Base-by-base conservation (phyloP, 2,329 filamentous ascomycete species). In the Colletotrichum australisinense region DNA sequence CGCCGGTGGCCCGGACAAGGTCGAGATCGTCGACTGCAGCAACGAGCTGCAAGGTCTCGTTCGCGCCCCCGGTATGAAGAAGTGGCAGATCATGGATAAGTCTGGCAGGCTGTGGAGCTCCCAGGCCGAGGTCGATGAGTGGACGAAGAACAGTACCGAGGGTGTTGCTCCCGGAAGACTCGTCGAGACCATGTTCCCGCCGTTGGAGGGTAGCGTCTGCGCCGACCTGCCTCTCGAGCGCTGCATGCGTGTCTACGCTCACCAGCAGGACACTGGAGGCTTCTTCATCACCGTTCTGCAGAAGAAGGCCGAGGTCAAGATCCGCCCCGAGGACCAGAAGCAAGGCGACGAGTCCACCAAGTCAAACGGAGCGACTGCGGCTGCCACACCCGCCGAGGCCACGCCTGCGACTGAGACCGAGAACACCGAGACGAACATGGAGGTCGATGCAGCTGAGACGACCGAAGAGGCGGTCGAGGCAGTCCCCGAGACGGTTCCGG, bases 261-360 rank as follows among this genome's bases (percentile, higher is more conserved):
- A 99, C 82, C 89, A 95, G 80, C 97, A 99, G 83, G 95, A 99
- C 78, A 99, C 97, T 3, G 97, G 97, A 69, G 96, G 93, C 26
- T 99, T 99, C 88, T 99, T 99, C 86, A 98, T 99, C 80, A 93
- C 95, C 0, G 95, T 98, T 0, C 85, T 99, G 22, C 94, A 98
- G 86, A 99, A 99, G 88, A 92, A 93, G 81, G 89, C 91, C 30
- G 97, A 98, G 76, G 95, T 97, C 81, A 93, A 90, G 81, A 93
- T 75, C 53, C 64, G 65, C 49, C 66, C 73, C 92, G 9, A 93
- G 90, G 82, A 92, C 92, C 26, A 72, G 57, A 94, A 97, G 42
- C 42, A 49, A 82, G 88, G 89, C 5, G 86, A 88, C n/a, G 72
- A 76, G 63, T 59, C 72, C n/a, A 57, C 67, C n/a, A 63, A 67